Evolutionary conservation across 202 grass and related monocot species (phyloP).

Genomic region (Cymbopogon flexuosus): DNA sequence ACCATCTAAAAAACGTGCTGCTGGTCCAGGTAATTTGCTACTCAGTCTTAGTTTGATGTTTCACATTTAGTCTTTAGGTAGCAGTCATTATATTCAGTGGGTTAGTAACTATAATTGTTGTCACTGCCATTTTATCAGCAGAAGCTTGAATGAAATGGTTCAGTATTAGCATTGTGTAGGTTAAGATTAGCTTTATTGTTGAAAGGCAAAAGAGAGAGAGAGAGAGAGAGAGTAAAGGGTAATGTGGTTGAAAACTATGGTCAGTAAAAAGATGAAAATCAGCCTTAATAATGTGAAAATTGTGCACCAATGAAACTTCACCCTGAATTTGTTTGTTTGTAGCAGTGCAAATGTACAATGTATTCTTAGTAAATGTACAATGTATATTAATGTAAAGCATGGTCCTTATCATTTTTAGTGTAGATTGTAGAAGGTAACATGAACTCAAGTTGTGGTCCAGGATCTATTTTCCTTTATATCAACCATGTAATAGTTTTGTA

Average conservation of each 20-base stretch:
- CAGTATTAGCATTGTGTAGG: not conserved
- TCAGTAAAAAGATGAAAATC: not conserved
- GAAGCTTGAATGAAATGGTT: not conserved
- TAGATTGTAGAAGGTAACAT: not conserved
- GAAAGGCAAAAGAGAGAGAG: not conserved
- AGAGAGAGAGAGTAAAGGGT: not conserved
- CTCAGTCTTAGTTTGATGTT: constrained; percentile 7
- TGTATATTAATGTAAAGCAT: not conserved
- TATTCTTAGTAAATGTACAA: not conserved
- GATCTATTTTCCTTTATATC: not conserved
- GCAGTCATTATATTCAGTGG: not conserved
- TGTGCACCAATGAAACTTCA: not conserved
- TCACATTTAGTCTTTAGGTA: not conserved
- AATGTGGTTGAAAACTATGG: not conserved
- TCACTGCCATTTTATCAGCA: not conserved
- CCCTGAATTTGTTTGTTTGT: not conserved
- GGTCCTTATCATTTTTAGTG: not conserved
- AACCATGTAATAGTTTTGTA: not conserved
- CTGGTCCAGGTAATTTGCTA: constrained; percentile 55
- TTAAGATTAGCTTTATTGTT: constrained; percentile 5
- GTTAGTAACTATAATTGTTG: not conserved
- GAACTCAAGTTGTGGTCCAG: not conserved
- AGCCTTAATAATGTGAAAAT: constrained; percentile 13
- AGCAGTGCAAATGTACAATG: not conserved
- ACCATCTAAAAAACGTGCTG: constrained; percentile 46